Evolutionary conservation across 2,329 filamentous ascomycete genomes (phyloP), one percentile per base, ranked within the genome.

Genomic region (Verticillium albo-atrum): DNA sequence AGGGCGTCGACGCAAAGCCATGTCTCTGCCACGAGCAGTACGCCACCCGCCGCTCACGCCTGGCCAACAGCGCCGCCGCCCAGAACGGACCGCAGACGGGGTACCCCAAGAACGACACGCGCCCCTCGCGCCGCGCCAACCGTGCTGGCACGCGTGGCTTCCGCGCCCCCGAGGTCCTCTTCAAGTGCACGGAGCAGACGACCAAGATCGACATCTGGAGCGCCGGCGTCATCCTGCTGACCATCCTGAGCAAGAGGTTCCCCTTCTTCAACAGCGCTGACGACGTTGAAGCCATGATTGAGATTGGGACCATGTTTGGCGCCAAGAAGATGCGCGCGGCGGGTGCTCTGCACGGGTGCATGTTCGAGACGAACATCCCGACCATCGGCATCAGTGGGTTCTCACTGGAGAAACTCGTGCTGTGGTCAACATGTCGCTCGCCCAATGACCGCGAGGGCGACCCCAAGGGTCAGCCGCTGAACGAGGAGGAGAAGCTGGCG

Each of bases 181-280:
- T 98, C 75, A 99, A 99, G 74, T 99, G 95, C 76, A 97, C 93
- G 0, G 89, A 92, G 64, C 95, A 99, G 73, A 96, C 89, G 4
- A 94, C 90, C 51, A 89, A 94, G 66, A 95, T 99, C 66, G 95
- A 99, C 72, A 89, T 99, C 65, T 99, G 95, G 95, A 97, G 92
- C 26, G 93, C 89, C 0, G 95, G 95, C 50, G 93, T 99, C n/a
- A 96, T 99, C 58, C 82, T 99, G 2, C 81, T 99, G n/a, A 99
- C 95, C 1, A 89, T 99, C 63, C 80, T 99, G 15, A 94, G 91
- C 47, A 89, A 90, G 59, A 88, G 95, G 4, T 99, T 99, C 68
- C 95, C 95, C 1, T 99, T 99, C 76, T 99, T 99, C 82, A 97
- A 99, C 76, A 96, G 91, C 53, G 89, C 92, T n/a, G 95, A 99